Evolutionary conservation across 2,329 filamentous ascomycete genomes (phyloP), one percentile per base, ranked within the genome.

Genomic region (Fonsecaea erecta): DNA sequence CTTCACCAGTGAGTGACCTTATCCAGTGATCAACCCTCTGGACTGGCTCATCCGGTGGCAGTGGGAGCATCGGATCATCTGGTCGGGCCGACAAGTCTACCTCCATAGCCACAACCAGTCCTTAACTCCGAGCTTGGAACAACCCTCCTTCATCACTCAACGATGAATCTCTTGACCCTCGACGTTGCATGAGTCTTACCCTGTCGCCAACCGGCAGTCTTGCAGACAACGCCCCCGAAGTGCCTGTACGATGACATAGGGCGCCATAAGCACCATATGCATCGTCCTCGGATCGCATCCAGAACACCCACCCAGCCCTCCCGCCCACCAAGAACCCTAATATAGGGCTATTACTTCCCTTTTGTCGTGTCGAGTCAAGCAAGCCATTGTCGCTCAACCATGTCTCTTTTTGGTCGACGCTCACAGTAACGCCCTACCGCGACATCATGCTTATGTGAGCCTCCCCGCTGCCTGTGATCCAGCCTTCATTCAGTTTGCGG

Each of bases 221-320:
- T 40, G 35, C 18, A 46, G 6, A 8, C 40, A 1, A 46, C 18
- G 18, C 11, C 43, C 43, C 18, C 14, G 18, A 21, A 9, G 21
- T 48, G 43, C 21, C 21, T 48, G 21, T 48, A 12, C 8, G 55
- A 14, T 14, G 21, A 28, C 37, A 8, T 9, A 37, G 21, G 35
- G 12, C 16, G 55, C 55, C 37, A 57, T 30, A 28, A 46, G 35
- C 55, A 57, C 37, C 14, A 51, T 34, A 51, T 51, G 55, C n/a
- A 30, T 30, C 18, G 55, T 58, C 8, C 1, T 48, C 40, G 24
- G 55, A 34, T 58, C 55, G 26, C 37, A 3, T 24, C 32, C 16
- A 5, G 9, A 43, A 12, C 3, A 9, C 26, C 43, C 43, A 24
- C 43, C 12, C 26, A 48, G 43, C 37, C 37, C 4, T 24, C 11